phyloP scores from a whole-genome alignment of 2,329 filamentous ascomycete species.

The Talaromyces sp. region DNA sequence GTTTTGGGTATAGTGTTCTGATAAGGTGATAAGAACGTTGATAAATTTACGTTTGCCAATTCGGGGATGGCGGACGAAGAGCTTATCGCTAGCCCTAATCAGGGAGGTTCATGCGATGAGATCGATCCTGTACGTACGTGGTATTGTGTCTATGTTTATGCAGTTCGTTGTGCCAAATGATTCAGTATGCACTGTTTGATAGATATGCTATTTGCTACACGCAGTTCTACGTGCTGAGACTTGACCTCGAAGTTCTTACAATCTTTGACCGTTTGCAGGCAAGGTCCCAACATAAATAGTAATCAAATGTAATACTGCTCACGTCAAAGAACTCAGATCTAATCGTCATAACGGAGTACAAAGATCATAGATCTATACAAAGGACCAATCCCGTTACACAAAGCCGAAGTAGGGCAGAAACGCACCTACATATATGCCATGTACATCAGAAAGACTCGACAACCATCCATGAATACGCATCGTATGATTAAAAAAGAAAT shows the following conservation, averaged over 20 bases:
- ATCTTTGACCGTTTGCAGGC: too few species aligned
- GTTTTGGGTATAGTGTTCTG: background rate
- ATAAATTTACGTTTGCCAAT: background rate
- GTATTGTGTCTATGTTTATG: background rate
- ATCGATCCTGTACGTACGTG: too few species aligned
- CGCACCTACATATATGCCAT: background rate
- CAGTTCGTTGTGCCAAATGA: background rate
- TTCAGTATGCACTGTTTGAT: too few species aligned
- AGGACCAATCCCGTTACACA: background rate
- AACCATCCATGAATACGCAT: background rate
- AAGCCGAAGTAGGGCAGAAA: background rate
- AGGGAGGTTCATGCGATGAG: slow-evolving; percentile 14
- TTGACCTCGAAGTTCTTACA: too few species aligned
- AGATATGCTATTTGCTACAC: too few species aligned
- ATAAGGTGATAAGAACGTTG: background rate
- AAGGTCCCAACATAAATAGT: too few species aligned
- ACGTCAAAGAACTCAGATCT: too few species aligned
- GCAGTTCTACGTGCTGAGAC: too few species aligned
- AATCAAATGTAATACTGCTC: too few species aligned
- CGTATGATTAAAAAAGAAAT: background rate
- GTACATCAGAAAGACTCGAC: too few species aligned
- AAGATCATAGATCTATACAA: background rate
- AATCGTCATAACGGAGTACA: background rate
- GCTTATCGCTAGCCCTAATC: slow-evolving; percentile 9
- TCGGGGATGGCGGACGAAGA: background rate